phyloP scores from a whole-genome alignment of 768 basidiomycete species.

The Phlebiopsis flavidoalba region DNA sequence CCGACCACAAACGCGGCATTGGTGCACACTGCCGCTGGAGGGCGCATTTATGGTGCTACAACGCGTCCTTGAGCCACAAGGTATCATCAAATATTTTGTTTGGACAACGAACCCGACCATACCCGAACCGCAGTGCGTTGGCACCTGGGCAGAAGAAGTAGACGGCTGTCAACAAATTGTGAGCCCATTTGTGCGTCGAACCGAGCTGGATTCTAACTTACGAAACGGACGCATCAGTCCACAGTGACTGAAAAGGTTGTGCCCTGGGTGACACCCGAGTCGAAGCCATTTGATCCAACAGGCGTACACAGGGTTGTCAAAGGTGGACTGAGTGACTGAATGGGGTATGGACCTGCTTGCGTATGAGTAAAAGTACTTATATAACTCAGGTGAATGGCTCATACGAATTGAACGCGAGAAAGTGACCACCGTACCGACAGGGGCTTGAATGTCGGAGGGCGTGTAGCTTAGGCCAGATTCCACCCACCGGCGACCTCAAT shows the following conservation, averaged over 20 bases:
- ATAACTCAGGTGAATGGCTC: background rate
- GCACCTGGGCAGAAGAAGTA: slow-evolving; percentile 50
- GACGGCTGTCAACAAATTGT: slow-evolving; percentile 29
- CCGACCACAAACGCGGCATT: slow-evolving; percentile 32
- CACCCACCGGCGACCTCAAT: slow-evolving; percentile 38
- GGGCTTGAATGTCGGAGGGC: slow-evolving; percentile 38
- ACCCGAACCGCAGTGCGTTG: slow-evolving; percentile 40
- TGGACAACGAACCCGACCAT: slow-evolving; percentile 32
- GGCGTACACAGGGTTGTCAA: slow-evolving; percentile 27
- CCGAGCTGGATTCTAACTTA: slow-evolving; percentile 24
- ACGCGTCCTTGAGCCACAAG: background rate
- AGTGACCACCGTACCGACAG: slow-evolving; percentile 38
- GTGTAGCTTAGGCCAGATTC: slow-evolving; percentile 33
- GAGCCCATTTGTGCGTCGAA: slow-evolving; percentile 13
- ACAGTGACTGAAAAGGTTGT: slow-evolving; percentile 41
- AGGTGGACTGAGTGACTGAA: slow-evolving; percentile 21
- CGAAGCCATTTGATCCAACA: slow-evolving; percentile 42
- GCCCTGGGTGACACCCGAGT: slow-evolving; percentile 38
- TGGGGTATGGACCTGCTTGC: slow-evolving; percentile 5
- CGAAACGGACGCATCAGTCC: slow-evolving; percentile 37
- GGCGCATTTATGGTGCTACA: slow-evolving; percentile 38
- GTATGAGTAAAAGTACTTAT: background rate
- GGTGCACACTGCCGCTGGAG: slow-evolving; percentile 32
- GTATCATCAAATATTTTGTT: background rate
- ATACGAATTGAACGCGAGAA: slow-evolving; percentile 46